Base-by-base conservation (phyloP, 345 rosid species). In the Citrus trifoliata region DNA sequence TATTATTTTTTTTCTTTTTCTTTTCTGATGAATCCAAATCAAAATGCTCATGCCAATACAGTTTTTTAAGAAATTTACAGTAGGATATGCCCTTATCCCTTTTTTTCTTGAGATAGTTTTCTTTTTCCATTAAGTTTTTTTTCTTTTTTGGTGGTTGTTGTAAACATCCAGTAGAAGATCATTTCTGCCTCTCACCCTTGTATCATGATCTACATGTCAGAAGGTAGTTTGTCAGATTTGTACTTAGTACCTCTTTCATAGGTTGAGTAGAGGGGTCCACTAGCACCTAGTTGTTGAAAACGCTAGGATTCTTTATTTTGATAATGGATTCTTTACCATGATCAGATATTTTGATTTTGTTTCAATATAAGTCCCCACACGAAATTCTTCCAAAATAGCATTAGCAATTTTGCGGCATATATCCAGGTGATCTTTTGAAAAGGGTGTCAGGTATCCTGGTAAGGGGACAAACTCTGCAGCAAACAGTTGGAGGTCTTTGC, bases 231-330 rank as follows among this genome's bases (percentile, higher is more conserved):
- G 32, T 51, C 76, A 56, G 65, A 72, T 56, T 56, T 72, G 32
- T 56, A 9, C 75, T 72, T 22, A 56, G 24, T 14, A 30, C 32
- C 27, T 22, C 51, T 37, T 56, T 55, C 60, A 22, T 35, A 56
- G 65, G 76, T 72, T 56, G 40, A 71, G 25, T 72, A 18, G 64
- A 6, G 65, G 51, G 65, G 59, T 32, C 19, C 32, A 4, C 40
- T 28, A 21, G 24, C 75, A 71, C 42, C 33, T 18, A 33, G 75
- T 12, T 71, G 40, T 53, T 58, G 21, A 58, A 33, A 72, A 30
- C 24, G 4, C 76, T 58, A 22, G 30, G 65, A 72, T 72, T 56
- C 13, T 72, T 72, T 56, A 14, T 72, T 72, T 72, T 56, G 30
- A 60, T 61, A 62, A 74, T 38, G 58, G 56, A 51, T 48, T 30